These are phyloP conservation scores for Dryas integrifolia DNA, from an alignment of 331 rosid species.

Conservation along the genomic window DNA sequence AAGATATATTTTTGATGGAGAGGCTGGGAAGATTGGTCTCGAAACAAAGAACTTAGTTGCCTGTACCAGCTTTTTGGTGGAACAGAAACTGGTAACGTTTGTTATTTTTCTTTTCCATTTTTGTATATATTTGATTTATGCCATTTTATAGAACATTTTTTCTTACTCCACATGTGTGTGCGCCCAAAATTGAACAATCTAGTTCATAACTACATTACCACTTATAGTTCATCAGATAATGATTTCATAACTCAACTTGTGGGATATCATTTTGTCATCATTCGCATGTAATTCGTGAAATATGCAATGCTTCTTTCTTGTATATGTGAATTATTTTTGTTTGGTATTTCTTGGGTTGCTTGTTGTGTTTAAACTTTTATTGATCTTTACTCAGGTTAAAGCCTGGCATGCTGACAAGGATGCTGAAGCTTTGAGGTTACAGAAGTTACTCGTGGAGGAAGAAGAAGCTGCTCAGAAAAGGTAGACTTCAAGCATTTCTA, in stretches of 20 bases:
- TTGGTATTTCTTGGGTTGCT: background rate
- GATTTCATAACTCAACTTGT: too few relatives aligned
- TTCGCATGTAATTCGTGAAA: too few relatives aligned
- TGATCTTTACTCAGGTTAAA: constrained; percentile 44
- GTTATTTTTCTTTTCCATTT: constrained; percentile 4
- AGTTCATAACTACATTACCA: too few relatives aligned
- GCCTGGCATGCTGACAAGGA: constrained; percentile 85
- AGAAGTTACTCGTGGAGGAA: constrained; percentile 80
- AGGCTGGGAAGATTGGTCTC: constrained; percentile 67
- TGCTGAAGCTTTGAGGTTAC: constrained; percentile 78
- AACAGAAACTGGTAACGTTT: constrained; percentile 64
- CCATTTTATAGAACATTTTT: background rate
- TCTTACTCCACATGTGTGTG: background rate
- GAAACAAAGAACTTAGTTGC: constrained; percentile 76
- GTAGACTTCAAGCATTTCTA: constrained; percentile 35
- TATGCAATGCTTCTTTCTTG: too few relatives aligned
- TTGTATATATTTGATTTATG: constrained; percentile 6
- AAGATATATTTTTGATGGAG: constrained; percentile 65
- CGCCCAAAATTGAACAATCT: too few relatives aligned
- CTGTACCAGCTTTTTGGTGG: constrained; percentile 76
- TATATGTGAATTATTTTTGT: background rate
- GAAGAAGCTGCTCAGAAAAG: constrained; percentile 86
- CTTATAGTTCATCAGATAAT: too few relatives aligned
- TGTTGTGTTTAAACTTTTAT: constrained; percentile 17
- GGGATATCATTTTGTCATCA: too few relatives aligned